These are phyloP conservation scores for Annulohypoxylon maeteangense DNA, from an alignment of 495 filamentous ascomycete species.

Conservation along the genomic window DNA sequence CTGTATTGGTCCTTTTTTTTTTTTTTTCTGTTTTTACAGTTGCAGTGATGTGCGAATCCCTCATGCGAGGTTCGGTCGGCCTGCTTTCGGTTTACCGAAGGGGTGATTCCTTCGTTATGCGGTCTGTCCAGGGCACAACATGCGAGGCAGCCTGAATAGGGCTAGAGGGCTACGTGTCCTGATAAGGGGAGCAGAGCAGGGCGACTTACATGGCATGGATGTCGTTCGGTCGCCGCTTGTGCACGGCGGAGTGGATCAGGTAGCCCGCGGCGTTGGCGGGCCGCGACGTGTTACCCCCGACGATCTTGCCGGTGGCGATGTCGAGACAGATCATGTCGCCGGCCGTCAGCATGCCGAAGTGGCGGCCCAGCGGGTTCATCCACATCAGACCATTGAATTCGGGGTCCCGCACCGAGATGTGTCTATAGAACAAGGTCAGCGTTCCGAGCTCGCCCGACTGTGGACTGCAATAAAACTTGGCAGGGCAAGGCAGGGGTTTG, in stretches of 20 bases:
- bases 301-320: constrained; percentile 62
- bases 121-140: background rate
- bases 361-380: constrained; percentile 69
- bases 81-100: constrained; percentile 26
- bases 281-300: constrained; percentile 57
- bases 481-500: background rate
- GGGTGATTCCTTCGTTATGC: constrained; percentile 9
- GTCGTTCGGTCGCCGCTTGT: constrained; percentile 62
- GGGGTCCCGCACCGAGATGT: constrained; percentile 73
- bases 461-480: background rate
- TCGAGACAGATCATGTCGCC: constrained; percentile 67
- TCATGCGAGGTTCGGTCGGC: background rate
- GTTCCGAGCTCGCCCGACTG: constrained; percentile 62
- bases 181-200: background rate
- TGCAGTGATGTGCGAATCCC: constrained; percentile 8
- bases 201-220: constrained; percentile 40
- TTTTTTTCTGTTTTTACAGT: background rate
- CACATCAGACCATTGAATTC: constrained; percentile 70
- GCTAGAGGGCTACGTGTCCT: constrained; percentile 59
- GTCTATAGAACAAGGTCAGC: constrained; percentile 60
- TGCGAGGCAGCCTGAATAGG: constrained; percentile 18
- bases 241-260: constrained; percentile 70
- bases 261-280: constrained; percentile 75
- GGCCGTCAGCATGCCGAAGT: constrained; percentile 65
- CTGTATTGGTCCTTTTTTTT: background rate